Base-by-base conservation (phyloP, 108 stramenopile species). In the Discostella pseudostelligera region DNA sequence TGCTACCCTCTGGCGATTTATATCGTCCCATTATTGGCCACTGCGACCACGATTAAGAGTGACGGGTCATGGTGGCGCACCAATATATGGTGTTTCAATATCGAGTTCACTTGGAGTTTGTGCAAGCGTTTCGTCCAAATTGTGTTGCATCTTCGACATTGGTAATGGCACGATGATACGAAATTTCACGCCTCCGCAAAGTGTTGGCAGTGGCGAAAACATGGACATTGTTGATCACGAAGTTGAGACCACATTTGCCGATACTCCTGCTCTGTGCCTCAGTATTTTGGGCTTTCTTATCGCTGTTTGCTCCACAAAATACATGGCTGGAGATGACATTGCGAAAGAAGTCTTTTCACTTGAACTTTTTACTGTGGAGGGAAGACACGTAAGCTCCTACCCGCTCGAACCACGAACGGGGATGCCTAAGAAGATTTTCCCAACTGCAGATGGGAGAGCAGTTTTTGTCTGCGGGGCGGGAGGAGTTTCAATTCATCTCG, bases 11-110 rank as follows among this genome's bases (percentile, higher is more conserved):
- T 92, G 89, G 94, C 70, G 94, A 35, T 90, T 90, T 59, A 90
- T 90, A 75, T 90, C 91, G n/a, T 88, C 85, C 17, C 91, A 90
- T 47, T 90, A 86, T 68, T 78, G 90, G 49, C 93, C 90, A 1
- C 55, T 94, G 56, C 73, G 93, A 8, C 93, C 93, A 7, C 70
- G 90, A 16, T 69, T 87, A 1, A 81, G 84, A 1, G 64, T 94
- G 57, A 55, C 55, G 35, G 93, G 93, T 13, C 93, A 94, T 62
- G 50, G 59, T 11, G 90, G 89, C 16, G 59, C 82, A n/a, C 69
- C 79, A 25, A 67, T 94, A 12, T 28, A 72, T 28, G 83, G 84
- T 35, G 93, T 92, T 13, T 81, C 84, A 2, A 61, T 94, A 60
- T 79, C 69, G 64, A 78, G 87, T 24, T 54, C 87, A 8, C 82